Evolutionary conservation across 2,329 filamentous ascomycete species (phyloP).

Genomic region (Botrytis medusae): DNA sequence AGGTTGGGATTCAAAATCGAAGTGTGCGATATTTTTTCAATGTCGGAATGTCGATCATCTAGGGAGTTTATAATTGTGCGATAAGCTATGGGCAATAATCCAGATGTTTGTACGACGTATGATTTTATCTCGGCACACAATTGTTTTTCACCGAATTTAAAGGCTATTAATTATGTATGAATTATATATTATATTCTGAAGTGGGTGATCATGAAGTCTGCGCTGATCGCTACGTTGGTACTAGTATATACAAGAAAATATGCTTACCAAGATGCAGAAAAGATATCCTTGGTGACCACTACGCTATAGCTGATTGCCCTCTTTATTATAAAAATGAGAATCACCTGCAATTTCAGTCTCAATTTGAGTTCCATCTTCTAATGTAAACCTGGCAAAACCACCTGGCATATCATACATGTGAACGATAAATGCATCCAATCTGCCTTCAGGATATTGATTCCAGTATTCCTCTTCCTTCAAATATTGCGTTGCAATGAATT

Average conservation of each 20-base stretch:
- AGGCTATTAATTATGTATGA: background rate
- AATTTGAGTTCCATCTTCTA: background rate
- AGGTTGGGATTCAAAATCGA: background rate
- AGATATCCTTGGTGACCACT: background rate
- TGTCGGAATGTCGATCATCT: background rate
- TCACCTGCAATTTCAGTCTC: background rate
- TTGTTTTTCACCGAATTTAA: background rate
- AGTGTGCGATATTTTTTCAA: background rate
- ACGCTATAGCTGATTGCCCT: background rate
- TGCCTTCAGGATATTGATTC: background rate
- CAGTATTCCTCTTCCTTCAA: background rate
- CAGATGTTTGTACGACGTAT: background rate
- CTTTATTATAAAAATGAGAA: background rate
- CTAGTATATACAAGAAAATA: background rate
- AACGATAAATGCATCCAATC: background rate
- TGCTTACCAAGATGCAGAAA: background rate
- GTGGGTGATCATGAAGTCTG: background rate
- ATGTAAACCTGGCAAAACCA: background rate
- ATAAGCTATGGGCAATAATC: background rate
- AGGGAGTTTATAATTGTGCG: background rate
- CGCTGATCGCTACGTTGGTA: background rate
- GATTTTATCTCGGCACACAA: background rate
- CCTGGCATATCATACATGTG: background rate
- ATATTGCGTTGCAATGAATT: background rate
- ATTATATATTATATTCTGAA: background rate